phyloP scores from a whole-genome alignment of 768 basidiomycete species.

The Tricholoma sp. region DNA sequence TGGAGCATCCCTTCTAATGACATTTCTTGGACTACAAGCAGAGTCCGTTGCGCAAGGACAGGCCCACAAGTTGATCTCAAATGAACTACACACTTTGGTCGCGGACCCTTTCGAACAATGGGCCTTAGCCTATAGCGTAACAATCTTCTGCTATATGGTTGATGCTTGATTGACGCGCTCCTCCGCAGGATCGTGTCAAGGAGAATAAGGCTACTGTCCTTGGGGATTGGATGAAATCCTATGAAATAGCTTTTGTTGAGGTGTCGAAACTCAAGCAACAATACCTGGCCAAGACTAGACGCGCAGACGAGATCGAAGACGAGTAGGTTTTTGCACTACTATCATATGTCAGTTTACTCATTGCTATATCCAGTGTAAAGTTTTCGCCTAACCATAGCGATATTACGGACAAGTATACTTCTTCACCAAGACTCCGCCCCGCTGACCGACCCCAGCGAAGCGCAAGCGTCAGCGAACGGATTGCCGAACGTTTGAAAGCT shows the following conservation, averaged over 20 bases:
- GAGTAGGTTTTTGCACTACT: slow-evolving; percentile 55
- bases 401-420: slow-evolving; percentile 69
- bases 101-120: slow-evolving; percentile 78
- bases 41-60: slow-evolving; percentile 72
- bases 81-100: slow-evolving; percentile 71
- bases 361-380: slow-evolving; percentile 53
- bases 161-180: slow-evolving; percentile 6
- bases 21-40: slow-evolving; percentile 75
- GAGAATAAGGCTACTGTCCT: slow-evolving; percentile 54
- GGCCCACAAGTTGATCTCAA: slow-evolving; percentile 64
- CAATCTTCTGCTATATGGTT: slow-evolving; percentile 11
- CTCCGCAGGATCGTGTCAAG: slow-evolving; percentile 52
- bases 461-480: slow-evolving; percentile 82
- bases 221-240: slow-evolving; percentile 63
- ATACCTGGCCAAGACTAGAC: slow-evolving; percentile 73
- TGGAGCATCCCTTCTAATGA: slow-evolving; percentile 75
- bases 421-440: slow-evolving; percentile 67
- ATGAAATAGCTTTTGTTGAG: slow-evolving; percentile 64
- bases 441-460: slow-evolving; percentile 60
- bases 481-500: slow-evolving; percentile 76
- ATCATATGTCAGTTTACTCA: not conserved
- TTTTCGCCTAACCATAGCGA: slow-evolving; percentile 71
- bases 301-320: slow-evolving; percentile 90
- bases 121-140: slow-evolving; percentile 70
- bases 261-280: slow-evolving; percentile 70